These are phyloP conservation scores for Lithospermum erythrorhizon DNA, from an alignment of 257 asterid genomes.

Conservation along the genomic window DNA sequence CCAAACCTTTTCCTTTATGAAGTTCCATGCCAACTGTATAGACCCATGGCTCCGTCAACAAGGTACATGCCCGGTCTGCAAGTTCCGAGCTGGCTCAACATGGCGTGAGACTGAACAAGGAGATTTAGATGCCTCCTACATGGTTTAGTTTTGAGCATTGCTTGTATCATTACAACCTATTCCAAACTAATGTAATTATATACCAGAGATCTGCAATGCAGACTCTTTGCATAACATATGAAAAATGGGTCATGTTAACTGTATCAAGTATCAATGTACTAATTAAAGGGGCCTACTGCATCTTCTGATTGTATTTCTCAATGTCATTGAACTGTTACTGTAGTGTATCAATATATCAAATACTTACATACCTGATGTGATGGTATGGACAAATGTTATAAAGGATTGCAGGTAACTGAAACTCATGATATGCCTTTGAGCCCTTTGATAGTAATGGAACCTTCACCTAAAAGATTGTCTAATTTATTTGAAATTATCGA, in stretches of 20 bases:
- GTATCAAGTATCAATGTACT: not conserved
- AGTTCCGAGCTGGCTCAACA: constrained; percentile 66
- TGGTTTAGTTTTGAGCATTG: constrained; percentile 9
- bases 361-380: no score
- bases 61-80: constrained; percentile 97
- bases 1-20: constrained; percentile 15
- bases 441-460: no score
- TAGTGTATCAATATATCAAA: no score
- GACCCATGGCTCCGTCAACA: constrained; percentile 98
- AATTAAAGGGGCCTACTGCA: not conserved
- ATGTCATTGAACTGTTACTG: no score
- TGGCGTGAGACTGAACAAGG: constrained; percentile 46
- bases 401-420: no score
- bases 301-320: not conserved
- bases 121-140: constrained; percentile 14
- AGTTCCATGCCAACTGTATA: constrained; percentile 94
- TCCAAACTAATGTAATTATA: constrained; percentile 2
- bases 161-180: not conserved
- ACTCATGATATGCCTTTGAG: no score
- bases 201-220: not conserved
- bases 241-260: not conserved
- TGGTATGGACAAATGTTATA: no score
- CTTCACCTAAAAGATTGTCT: no score
- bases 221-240: not conserved
- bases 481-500: no score